Base-by-base conservation (phyloP, 2,329 filamentous ascomycete genomes). In the Arthrobotrys iridis region DNA sequence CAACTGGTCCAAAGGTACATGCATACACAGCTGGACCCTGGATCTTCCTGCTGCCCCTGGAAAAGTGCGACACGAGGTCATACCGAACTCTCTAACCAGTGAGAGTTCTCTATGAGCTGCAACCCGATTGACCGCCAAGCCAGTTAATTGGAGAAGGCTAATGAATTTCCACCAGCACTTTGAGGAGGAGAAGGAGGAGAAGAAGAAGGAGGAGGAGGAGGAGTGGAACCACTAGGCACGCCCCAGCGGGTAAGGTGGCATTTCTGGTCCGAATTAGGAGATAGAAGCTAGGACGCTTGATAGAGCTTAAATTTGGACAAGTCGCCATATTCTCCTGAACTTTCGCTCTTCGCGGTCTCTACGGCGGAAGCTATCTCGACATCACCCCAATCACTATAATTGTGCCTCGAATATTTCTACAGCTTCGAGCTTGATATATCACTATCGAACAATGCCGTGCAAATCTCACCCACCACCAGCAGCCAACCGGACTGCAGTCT, bases 391-490 rank as follows among this genome's bases (percentile, higher is more conserved):
- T 58, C 22, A 20, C 45, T n/a, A n/a, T n/a, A 30, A 20, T 35
- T 35, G 24, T 37, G 37, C 20, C 41, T 41, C 18, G 13, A 15
- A 41, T 8, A 20, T 22, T 13, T 18, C 4, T 22, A 20, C 20
- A 4, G 15, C 15, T 4, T 4, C 5, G n/a, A 30, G 13, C 6
- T 52, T 43, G 13, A 35, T 4, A 28, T 5, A n/a, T 8, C 37
- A 35, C 6, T 8, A 45, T 20, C 35, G 22, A 7, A 72, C 3
- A 26, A 74, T 74, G 70, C 70, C 70, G 43, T 74, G 70, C 46
- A 62, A 67, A 74, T 74, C 70, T 1, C 70, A 74, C 22, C 70
- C 70, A n/a, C 70, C 70, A n/a, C 70, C 70, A 8, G 45, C 48
- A 1, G 20, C 30, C 1, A 41, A 45, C 18, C 59, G 48, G 20